These are phyloP conservation scores for Boletus coccyginus DNA, from an alignment of 768 basidiomycete species.

Conservation along the genomic window DNA sequence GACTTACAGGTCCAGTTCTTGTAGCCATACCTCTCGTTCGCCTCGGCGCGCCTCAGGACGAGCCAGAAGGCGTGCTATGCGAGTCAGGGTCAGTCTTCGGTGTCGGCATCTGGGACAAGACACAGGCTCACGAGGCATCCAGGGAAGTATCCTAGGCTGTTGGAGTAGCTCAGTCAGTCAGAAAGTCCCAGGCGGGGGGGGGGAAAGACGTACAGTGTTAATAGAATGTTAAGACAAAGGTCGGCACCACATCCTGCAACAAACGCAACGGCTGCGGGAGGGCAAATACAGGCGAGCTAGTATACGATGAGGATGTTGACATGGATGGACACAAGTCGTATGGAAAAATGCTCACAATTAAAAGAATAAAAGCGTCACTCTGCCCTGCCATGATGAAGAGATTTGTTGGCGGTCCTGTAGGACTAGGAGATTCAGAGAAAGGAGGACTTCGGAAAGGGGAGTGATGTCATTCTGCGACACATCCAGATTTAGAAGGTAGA, in stretches of 20 bases:
- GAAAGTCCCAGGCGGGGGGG: not conserved
- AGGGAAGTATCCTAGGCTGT: constrained; percentile 72
- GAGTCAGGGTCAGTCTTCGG: not conserved
- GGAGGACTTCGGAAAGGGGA: not conserved
- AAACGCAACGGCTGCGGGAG: constrained; percentile 72
- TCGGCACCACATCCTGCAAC: constrained; percentile 81
- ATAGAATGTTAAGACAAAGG: constrained; percentile 73
- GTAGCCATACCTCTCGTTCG: constrained; percentile 49
- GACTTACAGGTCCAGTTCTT: constrained; percentile 26
- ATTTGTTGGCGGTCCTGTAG: not conserved
- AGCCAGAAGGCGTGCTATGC: constrained; percentile 80
- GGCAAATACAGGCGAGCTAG: constrained; percentile 73
- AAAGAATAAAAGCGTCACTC: constrained; percentile 5
- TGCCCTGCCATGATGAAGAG: constrained; percentile 14
- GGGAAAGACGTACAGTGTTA: constrained; percentile 63
- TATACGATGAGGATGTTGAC: not conserved
- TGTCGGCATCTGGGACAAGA: not conserved
- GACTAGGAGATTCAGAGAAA: not conserved
- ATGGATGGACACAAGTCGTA: fast-evolving
- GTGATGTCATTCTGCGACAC: constrained; percentile 24
- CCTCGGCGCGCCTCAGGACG: constrained; percentile 78
- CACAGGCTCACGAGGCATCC: constrained; percentile 44
- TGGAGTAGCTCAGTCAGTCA: not conserved
- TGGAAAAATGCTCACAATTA: constrained; percentile 5
- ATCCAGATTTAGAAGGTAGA: constrained; percentile 19